phyloP scores from a whole-genome alignment of 1,139 yeast species.

The Suhomyces bolitotheri region DNA sequence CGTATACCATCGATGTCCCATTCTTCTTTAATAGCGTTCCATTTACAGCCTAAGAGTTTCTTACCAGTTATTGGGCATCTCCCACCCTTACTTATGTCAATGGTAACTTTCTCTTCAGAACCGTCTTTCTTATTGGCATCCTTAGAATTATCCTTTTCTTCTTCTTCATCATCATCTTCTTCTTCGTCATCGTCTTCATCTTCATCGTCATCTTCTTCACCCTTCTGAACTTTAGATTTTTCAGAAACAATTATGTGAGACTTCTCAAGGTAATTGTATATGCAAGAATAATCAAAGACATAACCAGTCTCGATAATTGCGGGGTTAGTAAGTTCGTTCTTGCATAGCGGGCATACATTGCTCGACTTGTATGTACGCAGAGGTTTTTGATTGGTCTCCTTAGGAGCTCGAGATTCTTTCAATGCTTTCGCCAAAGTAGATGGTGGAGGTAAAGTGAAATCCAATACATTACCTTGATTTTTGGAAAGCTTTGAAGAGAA shows the following conservation, averaged over 20 bases:
- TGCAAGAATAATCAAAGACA: slow-evolving; percentile 88
- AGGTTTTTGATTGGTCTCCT: slow-evolving; percentile 7
- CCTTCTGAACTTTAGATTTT: slow-evolving; percentile 18
- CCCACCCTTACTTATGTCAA: slow-evolving; percentile 54
- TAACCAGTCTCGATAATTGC: slow-evolving; percentile 90
- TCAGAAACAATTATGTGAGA: slow-evolving; percentile 40
- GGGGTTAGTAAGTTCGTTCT: slow-evolving; percentile 65
- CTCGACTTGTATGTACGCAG: slow-evolving; percentile 31
- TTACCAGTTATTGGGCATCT: slow-evolving; percentile 85
- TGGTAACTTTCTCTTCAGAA: slow-evolving; percentile 18
- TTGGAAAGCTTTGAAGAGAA: slow-evolving; percentile 63
- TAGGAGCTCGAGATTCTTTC: slow-evolving; percentile 11
- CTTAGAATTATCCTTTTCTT: slow-evolving; percentile 16
- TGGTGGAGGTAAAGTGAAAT: slow-evolving; percentile 58
- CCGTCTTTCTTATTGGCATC: slow-evolving; percentile 15
- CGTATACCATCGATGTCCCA: slow-evolving; percentile 82
- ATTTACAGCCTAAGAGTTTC: slow-evolving; percentile 69
- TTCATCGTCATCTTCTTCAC: slow-evolving; percentile 9
- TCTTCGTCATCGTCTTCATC: slow-evolving; percentile 19
- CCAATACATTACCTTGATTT: slow-evolving; percentile 50
- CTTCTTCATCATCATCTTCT: slow-evolving; percentile 20
- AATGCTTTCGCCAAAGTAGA: slow-evolving; percentile 26
- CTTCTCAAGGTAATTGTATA: slow-evolving; percentile 59
- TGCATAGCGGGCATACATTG: slow-evolving; percentile 71
- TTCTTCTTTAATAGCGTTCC: slow-evolving; percentile 54